A percentile compares a stretch with the other conserved stretches of the same genome.
These are phyloP conservation scores for Sonneratia alba DNA, from an alignment of 345 rosid genomes.

Conservation along the genomic window DNA sequence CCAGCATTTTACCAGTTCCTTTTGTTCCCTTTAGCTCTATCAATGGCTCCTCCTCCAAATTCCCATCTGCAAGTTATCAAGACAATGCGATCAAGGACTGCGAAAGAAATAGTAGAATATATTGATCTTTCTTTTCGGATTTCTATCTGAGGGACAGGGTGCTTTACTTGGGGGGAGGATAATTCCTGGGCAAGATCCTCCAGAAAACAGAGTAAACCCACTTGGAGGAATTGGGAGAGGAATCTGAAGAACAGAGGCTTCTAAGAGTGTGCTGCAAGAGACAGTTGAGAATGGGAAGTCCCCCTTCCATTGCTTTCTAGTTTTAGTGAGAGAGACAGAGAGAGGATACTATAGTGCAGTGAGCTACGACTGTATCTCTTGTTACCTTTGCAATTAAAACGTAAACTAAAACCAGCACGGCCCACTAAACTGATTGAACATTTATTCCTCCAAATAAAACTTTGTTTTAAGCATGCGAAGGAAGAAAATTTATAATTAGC, in stretches of 20 bases:
- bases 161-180: conserved; percentile 68
- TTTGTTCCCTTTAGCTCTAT: conserved; percentile 59
- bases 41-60: conserved; percentile 50
- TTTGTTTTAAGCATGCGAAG: no score
- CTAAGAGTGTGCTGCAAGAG: conserved; percentile 53
- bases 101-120: not conserved
- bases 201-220: conserved; percentile 76
- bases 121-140: no score
- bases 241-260: conserved; percentile 43
- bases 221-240: conserved; percentile 41
- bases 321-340: not conserved
- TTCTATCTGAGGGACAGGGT: not conserved
- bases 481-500: no score
- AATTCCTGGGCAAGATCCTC: conserved; percentile 71
- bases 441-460: no score
- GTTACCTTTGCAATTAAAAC: not conserved
- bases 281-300: conserved; percentile 55
- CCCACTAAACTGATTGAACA: no score
- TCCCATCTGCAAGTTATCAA: conserved; percentile 52
- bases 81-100: conserved; percentile 4
- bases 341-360: not conserved
- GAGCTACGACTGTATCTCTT: not conserved
- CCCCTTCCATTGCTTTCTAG: conserved; percentile 16
- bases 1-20: conserved; percentile 48
- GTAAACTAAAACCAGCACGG: no score